Evolutionary conservation across 345 rosid genomes (phyloP).

Genomic region (Aegle marmelos): DNA sequence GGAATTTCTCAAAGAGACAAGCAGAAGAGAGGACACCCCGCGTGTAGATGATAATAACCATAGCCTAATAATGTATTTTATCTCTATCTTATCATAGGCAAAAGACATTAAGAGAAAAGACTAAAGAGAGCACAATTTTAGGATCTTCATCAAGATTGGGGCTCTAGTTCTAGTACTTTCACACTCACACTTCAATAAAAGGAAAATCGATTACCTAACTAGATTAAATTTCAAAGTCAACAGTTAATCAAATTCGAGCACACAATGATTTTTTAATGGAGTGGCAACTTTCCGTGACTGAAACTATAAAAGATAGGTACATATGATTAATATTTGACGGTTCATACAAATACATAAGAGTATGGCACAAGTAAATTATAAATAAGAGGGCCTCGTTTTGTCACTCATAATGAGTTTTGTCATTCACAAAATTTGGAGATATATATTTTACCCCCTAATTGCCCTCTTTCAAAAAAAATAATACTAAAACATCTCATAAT

Average conservation of each 20-base stretch:
- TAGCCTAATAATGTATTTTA: slow-evolving; percentile 7
- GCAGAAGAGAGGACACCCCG: neutral
- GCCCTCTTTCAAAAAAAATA: slow-evolving; percentile 10
- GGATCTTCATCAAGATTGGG: neutral
- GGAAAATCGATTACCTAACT: neutral
- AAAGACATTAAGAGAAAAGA: neutral
- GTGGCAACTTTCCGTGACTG: neutral
- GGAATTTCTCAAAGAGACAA: slow-evolving; percentile 7
- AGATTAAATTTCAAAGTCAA: neutral
- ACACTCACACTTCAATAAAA: neutral
- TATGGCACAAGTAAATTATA: neutral
- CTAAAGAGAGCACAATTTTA: neutral
- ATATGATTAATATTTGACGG: neutral
- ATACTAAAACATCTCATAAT: neutral
- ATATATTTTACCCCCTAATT: slow-evolving; percentile 3
- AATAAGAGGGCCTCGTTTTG: neutral
- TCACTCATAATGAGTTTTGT: neutral
- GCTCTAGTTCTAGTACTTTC: neutral
- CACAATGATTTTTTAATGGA: neutral
- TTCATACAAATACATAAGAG: neutral
- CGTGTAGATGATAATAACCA: neutral
- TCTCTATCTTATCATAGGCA: slow-evolving; percentile 13
- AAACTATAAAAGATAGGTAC: neutral
- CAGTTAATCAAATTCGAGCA: neutral
- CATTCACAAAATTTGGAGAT: slow-evolving; percentile 35